These are phyloP conservation scores for Ophiostoma australiae DNA, from an alignment of 2,329 filamentous ascomycete genomes.

Conservation along the genomic window DNA sequence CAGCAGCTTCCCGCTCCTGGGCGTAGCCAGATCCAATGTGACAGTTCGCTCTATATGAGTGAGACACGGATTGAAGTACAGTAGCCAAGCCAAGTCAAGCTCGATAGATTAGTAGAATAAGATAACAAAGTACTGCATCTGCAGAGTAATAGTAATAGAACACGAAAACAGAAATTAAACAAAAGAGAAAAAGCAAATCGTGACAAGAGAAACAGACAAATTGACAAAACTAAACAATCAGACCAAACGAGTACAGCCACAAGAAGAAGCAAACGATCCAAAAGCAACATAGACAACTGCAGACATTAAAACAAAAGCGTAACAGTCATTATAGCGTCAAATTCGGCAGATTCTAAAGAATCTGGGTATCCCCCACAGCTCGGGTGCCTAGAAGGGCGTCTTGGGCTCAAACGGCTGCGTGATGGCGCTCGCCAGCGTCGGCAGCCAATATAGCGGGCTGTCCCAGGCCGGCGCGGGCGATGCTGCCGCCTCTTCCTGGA, in stretches of 20 bases:
- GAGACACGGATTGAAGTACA: no score
- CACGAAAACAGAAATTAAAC: background rate
- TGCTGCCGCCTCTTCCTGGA: background rate
- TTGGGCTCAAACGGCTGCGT: background rate
- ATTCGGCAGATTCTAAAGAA: background rate
- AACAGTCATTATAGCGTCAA: background rate
- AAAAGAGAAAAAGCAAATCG: background rate
- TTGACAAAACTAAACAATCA: background rate
- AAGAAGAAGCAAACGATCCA: background rate
- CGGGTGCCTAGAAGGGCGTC: background rate
- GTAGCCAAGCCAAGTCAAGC: background rate
- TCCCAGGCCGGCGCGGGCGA: slow-evolving; percentile 14
- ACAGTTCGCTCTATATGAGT: no score
- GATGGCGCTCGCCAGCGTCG: slow-evolving; percentile 3
- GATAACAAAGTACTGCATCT: background rate
- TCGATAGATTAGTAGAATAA: background rate
- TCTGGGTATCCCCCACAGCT: no score
- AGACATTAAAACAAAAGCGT: background rate
- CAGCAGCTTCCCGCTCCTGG: background rate
- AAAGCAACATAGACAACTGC: background rate
- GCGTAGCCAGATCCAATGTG: background rate
- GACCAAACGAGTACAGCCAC: background rate
- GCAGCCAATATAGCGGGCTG: slow-evolving; percentile 21
- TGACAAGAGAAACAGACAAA: no score
- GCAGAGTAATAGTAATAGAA: background rate